A percentile compares a stretch with the other conserved stretches of the same genome.
phyloP scores from a whole-genome alignment of 108 stramenopile genomes.

The Fistulifera solaris region DNA sequence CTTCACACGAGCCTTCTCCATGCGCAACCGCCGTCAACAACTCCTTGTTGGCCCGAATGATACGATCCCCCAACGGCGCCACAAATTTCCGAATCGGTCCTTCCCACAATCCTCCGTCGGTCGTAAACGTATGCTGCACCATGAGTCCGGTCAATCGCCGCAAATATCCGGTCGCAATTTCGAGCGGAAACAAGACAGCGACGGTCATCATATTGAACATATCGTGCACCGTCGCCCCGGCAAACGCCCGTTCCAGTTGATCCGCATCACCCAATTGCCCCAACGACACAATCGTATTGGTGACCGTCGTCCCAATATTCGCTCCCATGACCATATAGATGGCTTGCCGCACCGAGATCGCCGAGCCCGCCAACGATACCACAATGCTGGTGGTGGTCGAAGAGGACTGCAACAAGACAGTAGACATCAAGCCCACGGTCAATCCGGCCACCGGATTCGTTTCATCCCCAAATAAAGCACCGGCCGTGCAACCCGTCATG shows the following conservation, averaged over 20 bases:
- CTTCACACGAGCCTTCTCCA: constrained; percentile 27
- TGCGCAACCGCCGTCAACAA: constrained; percentile 62
- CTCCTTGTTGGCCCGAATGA: constrained; percentile 73
- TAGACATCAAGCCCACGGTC: constrained; percentile 54
- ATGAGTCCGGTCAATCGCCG: constrained; percentile 38
- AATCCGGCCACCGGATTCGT: constrained; percentile 61
- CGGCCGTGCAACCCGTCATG: constrained; percentile 55
- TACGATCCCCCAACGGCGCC: constrained; percentile 39
- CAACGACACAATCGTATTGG: constrained; percentile 66
- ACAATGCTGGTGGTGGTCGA: constrained; percentile 73
- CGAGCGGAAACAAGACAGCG: constrained; percentile 53
- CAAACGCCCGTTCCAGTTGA: constrained; percentile 65
- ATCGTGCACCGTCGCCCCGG: constrained; percentile 78
- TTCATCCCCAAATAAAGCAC: constrained; percentile 44
- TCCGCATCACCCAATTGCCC: constrained; percentile 52
- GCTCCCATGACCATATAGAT: constrained; percentile 75
- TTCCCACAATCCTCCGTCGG: constrained; percentile 55
- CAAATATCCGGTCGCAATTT: constrained; percentile 33
- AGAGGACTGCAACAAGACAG: constrained; percentile 63
- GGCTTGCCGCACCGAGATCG: constrained; percentile 28
- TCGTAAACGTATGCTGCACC: constrained; percentile 22
- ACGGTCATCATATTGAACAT: constrained; percentile 71
- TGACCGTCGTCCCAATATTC: constrained; percentile 72
- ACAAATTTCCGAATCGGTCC: constrained; percentile 76
- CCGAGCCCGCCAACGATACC: constrained; percentile 59